Evolutionary conservation across 1,284 basidiomycete species (phyloP).

Genomic region (Chalciporus sp.): DNA sequence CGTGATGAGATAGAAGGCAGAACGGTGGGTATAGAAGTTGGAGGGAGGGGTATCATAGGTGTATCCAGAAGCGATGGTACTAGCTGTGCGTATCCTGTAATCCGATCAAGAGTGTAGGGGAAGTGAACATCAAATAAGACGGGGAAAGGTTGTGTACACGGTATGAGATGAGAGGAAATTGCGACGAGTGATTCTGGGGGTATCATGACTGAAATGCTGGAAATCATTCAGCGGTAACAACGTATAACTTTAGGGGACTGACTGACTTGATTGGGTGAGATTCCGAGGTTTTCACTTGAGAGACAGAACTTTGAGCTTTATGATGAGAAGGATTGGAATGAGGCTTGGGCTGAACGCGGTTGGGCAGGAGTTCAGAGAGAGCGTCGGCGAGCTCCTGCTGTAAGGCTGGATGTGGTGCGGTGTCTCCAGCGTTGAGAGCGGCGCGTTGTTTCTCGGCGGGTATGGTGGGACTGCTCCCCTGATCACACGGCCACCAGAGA

Average conservation of each 20-base stretch:
- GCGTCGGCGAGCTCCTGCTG: conserved; percentile 25
- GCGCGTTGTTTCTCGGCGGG: conserved; percentile 28
- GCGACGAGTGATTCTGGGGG: conserved; percentile 59
- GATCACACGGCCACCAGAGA: conserved; percentile 58
- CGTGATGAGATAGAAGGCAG: conserved; percentile 24
- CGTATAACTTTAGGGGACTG: neutral
- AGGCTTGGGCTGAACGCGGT: neutral
- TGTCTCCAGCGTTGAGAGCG: conserved; percentile 23
- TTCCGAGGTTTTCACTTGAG: conserved; percentile 69
- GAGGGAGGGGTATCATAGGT: conserved; percentile 13
- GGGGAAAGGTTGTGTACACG: conserved; percentile 37
- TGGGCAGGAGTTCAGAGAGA: conserved; percentile 21
- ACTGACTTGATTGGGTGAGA: conserved; percentile 84
- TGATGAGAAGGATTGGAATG: conserved; percentile 13
- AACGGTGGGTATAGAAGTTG: conserved; percentile 11
- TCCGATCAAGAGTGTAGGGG: conserved; percentile 45
- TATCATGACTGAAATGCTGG: conserved; percentile 67
- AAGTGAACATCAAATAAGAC: conserved; percentile 50
- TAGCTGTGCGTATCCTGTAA: conserved; percentile 32
- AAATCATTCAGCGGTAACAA: conserved; percentile 11
- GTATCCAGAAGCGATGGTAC: conserved; percentile 16
- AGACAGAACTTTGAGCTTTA: conserved; percentile 10
- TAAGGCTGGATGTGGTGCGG: conserved; percentile 21
- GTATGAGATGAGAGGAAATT: conserved; percentile 55
- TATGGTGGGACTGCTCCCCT: conserved; percentile 17